Percentiles rank a stretch among this genome's conserved stretches.
Evolutionary conservation across 768 basidiomycete genomes (phyloP).

Genomic region (Auriscalpium microsporum): DNA sequence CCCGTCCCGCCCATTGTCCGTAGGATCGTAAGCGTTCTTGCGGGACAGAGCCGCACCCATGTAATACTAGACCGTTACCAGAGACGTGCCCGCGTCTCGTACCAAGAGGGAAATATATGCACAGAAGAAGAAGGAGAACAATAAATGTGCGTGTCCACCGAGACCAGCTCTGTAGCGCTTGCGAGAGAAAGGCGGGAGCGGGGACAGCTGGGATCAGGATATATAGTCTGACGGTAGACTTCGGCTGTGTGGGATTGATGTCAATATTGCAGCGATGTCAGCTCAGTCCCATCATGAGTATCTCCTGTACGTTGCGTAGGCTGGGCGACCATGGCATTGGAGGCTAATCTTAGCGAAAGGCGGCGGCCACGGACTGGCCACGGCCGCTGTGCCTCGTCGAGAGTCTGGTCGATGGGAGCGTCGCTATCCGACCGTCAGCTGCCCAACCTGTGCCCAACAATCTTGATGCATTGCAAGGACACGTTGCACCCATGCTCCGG

Average conservation of each 20-base stretch:
- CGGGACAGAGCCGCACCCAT: conserved; percentile 1
- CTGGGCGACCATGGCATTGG: no score
- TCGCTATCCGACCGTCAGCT: no score
- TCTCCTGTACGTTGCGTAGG: no score
- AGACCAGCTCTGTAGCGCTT: neutral
- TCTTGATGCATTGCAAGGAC: no score
- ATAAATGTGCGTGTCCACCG: neutral
- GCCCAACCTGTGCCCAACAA: no score
- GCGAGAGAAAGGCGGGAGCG: neutral
- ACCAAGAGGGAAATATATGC: conserved; percentile 19
- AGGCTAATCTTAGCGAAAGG: no score
- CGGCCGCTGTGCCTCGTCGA: no score
- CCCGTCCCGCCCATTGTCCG: neutral
- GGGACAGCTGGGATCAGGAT: neutral
- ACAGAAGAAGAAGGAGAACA: conserved; percentile 26
- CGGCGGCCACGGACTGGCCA: no score
- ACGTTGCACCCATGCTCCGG: no score
- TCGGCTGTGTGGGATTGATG: conserved; percentile 15
- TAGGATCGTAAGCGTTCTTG: neutral
- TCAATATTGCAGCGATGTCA: no score
- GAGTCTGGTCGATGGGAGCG: no score
- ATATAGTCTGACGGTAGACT: conserved; percentile 13
- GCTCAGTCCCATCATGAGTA: no score
- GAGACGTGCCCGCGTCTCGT: neutral
- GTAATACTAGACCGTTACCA: neutral